Evolutionary conservation across 176 grass and related monocot genomes (phyloP), one percentile per base, ranked within the genome.

Genomic region (Bothriochloa decipiens): DNA sequence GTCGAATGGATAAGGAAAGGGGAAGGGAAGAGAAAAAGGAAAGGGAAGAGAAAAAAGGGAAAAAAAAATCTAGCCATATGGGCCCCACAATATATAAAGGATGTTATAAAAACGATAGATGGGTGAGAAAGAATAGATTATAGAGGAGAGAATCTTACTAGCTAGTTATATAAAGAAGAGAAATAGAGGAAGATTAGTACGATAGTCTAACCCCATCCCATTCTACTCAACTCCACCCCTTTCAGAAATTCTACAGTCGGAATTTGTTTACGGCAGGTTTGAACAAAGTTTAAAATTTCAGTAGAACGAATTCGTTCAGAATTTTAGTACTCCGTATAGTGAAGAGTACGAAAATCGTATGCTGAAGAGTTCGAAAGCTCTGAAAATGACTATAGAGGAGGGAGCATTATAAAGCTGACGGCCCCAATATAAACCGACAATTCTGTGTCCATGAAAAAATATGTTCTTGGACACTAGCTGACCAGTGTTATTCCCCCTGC

Each of bases 391-490:
- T 33, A 26, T 25, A 55, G 22, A 37, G 13, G 17, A 52, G 41
- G 64, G 78, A 5, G 42, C 41, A 28, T 36, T 52, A 11, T 14
- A 20, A n/a, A 69, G 64, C 46, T 53, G 43, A 36, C n/a, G 78
- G 64, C 6, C 43, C 66, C 33, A 18, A 13, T 28, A 70, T 26
- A 41, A 81, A 53, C 79, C 22, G 79, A 81, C 79, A 70, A 58
- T 22, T 55, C 79, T 40, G 26, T 57, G 8, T 6, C n/a, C 46
- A 28, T 12, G n/a, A 28, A 39, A 71, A 70, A 47, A 28, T 18
- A 55, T 4, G 29, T 71, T 72, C 15, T 75, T 75, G 67, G 84
- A 82, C 83, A 60, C 33, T 47, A 82, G 75, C 78, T 52, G 45
- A 22, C 16, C 65, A 78, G 18, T 75, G 22, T 10, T 75, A 75